Percentiles rank a stretch among this genome's conserved stretches.
phyloP scores from a whole-genome alignment of 2,329 filamentous ascomycete species.

The Penicillium glabrum region DNA sequence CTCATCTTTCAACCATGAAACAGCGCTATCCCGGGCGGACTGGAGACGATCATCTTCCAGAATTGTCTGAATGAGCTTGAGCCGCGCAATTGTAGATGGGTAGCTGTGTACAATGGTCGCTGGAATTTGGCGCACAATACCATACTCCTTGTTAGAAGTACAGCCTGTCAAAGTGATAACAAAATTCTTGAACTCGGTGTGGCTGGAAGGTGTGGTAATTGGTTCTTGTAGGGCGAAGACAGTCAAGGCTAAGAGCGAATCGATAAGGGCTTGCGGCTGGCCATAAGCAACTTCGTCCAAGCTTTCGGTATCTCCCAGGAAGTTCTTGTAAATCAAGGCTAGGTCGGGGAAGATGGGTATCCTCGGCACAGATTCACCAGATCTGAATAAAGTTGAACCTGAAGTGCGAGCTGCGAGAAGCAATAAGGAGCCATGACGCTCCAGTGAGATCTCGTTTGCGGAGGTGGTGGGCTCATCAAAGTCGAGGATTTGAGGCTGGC shows the following conservation, averaged over 20 bases:
- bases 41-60: constrained; percentile 55
- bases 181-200: constrained; percentile 55
- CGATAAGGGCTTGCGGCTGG: constrained; percentile 54
- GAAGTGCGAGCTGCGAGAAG: constrained; percentile 55
- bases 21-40: constrained; percentile 57
- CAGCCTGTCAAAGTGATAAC: constrained; percentile 48
- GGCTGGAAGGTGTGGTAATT: constrained; percentile 46
- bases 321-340: constrained; percentile 52
- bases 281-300: constrained; percentile 40
- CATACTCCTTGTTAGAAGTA: constrained; percentile 36
- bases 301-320: constrained; percentile 47
- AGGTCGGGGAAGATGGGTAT: constrained; percentile 56
- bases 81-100: constrained; percentile 51
- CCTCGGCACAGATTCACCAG: constrained; percentile 35
- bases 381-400: constrained; percentile 50
- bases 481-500: constrained; percentile 44
- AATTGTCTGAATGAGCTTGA: constrained; percentile 56
- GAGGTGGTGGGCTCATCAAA: constrained; percentile 57
- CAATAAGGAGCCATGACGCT: constrained; percentile 55
- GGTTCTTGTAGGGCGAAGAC: constrained; percentile 50
- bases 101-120: constrained; percentile 50
- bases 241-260: constrained; percentile 54
- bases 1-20: constrained; percentile 62
- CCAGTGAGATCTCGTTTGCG: constrained; percentile 56
- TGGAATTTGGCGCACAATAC: constrained; percentile 38